Conservation (phyloP, 2,329 filamentous ascomycete species). For the Trichoderma atrobrunneum region DNA sequence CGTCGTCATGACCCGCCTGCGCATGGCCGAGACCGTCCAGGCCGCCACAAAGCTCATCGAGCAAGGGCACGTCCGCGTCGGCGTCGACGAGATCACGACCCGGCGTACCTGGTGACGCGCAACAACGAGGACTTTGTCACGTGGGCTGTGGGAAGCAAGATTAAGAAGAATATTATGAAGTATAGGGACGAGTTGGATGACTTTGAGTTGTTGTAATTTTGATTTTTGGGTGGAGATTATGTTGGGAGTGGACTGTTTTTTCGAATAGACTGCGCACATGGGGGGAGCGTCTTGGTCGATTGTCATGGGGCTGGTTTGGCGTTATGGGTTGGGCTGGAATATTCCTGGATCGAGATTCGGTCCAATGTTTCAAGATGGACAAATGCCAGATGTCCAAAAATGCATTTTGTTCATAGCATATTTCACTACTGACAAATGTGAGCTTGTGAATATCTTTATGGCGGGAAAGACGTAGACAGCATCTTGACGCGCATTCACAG, state of each 20-base stretch:
- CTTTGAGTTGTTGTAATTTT: slow-evolving; percentile 75
- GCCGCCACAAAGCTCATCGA: slow-evolving; percentile 85
- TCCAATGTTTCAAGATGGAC: not conserved
- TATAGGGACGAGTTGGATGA: slow-evolving; percentile 95
- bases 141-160: slow-evolving; percentile 94
- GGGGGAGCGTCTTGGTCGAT: not conserved
- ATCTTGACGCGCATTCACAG: not conserved
- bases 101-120: slow-evolving; percentile 83
- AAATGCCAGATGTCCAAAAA: not conserved
- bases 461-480: not conserved
- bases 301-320: slow-evolving; percentile 4
- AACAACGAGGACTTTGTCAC: slow-evolving; percentile 96
- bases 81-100: slow-evolving; percentile 85
- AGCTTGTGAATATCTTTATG: not conserved
- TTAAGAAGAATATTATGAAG: slow-evolving; percentile 92
- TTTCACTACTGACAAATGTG: not conserved
- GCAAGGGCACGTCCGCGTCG: slow-evolving; percentile 89
- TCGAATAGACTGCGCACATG: not conserved
- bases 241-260: not conserved
- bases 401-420: not conserved
- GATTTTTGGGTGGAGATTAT: not conserved
- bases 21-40: slow-evolving; percentile 89
- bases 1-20: slow-evolving; percentile 84
- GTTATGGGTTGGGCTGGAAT: slow-evolving; percentile 1
- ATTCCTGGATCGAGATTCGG: not conserved